Percentiles rank a stretch among this genome's conserved stretches.
Evolutionary conservation across 768 basidiomycete species (phyloP).

Genomic region (Mycena alexandri): DNA sequence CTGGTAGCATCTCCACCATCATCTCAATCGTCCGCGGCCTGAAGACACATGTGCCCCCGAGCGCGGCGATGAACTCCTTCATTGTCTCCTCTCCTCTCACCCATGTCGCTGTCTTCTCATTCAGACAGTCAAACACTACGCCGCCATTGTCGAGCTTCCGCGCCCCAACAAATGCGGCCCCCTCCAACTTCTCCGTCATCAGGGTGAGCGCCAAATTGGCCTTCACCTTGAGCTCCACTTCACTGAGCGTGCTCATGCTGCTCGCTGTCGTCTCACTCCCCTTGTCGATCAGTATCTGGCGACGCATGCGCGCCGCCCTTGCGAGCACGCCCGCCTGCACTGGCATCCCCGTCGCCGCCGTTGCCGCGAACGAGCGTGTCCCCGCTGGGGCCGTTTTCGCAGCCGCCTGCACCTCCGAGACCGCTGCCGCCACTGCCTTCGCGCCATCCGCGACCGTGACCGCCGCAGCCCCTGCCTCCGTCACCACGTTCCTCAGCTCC

Average conservation of each 20-base stretch:
- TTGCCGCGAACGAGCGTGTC: background rate
- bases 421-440: background rate
- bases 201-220: slow-evolving; percentile 5
- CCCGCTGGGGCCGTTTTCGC: background rate
- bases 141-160: slow-evolving; percentile 10
- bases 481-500: no score
- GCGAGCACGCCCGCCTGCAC: slow-evolving; percentile 5
- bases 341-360: background rate
- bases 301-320: background rate
- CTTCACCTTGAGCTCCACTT: slow-evolving; percentile 15
- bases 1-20: slow-evolving; percentile 9
- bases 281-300: slow-evolving; percentile 13
- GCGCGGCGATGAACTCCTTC: background rate
- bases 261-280: background rate
- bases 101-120: slow-evolving; percentile 15
- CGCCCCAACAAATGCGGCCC: slow-evolving; percentile 6
- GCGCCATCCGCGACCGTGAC: no score
- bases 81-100: background rate
- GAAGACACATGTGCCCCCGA: background rate
- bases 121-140: slow-evolving; percentile 20
- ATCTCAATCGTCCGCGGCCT: background rate
- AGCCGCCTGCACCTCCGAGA: background rate
- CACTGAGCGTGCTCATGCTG: background rate
- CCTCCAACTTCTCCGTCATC: slow-evolving; percentile 8
- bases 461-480: no score